A percentile compares a stretch with the other conserved stretches of the same genome.
Evolutionary conservation across 2,329 filamentous ascomycete species (phyloP).

Genomic region (Mycosphaerella sp.): DNA sequence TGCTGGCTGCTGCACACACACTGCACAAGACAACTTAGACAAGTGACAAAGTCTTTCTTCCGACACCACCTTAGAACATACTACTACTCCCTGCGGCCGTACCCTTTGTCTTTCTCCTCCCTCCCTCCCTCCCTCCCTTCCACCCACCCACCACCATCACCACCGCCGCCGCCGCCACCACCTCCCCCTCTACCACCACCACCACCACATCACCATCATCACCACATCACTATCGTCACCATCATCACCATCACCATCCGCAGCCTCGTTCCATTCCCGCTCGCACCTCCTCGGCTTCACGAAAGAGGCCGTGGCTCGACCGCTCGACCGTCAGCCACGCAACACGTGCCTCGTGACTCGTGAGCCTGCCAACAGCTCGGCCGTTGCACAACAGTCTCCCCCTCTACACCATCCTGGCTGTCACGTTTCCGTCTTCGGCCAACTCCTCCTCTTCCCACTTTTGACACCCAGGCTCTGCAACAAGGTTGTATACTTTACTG

Average conservation of each 20-base stretch:
- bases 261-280: not conserved
- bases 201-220: too few relatives aligned
- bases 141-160: too few relatives aligned
- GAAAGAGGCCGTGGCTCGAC: not conserved
- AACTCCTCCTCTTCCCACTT: not conserved
- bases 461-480: slow-evolving; percentile 2
- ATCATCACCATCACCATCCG: not conserved
- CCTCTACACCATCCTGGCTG: slow-evolving; percentile 5
- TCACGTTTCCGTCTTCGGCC: not conserved
- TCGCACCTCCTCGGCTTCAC: not conserved
- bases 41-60: not conserved
- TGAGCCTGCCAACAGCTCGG: not conserved
- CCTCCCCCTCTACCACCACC: too few relatives aligned
- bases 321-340: not conserved
- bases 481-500: slow-evolving; percentile 12
- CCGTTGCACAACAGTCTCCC: not conserved
- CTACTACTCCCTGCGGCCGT: too few relatives aligned
- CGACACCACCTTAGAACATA: not conserved
- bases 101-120: not conserved
- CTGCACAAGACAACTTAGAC: too few relatives aligned
- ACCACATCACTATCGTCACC: too few relatives aligned
- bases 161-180: too few relatives aligned
- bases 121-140: too few relatives aligned
- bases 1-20: too few relatives aligned
- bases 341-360: slow-evolving; percentile 2